phyloP scores from a whole-genome alignment of 192 early-diverging fungal genomes.

The Umbelopsis ramanniana region DNA sequence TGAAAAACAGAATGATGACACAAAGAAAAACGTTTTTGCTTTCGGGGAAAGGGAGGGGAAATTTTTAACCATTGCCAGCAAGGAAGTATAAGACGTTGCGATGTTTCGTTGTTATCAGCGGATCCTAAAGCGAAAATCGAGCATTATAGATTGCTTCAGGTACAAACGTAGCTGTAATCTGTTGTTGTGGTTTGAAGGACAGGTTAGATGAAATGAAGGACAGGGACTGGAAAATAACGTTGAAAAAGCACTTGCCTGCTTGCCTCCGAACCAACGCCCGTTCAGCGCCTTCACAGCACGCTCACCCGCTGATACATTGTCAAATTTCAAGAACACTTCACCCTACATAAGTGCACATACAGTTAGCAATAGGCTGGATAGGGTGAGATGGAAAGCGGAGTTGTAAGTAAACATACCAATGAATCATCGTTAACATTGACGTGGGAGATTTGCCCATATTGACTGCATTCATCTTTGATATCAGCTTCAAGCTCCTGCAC shows the following conservation, averaged over 20 bases:
- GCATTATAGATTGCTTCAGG: slow-evolving; percentile 41
- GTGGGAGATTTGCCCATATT: slow-evolving; percentile 77
- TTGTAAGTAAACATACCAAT: slow-evolving; percentile 45
- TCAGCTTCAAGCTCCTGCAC: slow-evolving; percentile 84
- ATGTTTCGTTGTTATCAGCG: background rate
- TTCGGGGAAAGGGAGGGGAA: background rate
- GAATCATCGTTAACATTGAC: slow-evolving; percentile 73
- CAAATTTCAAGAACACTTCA: slow-evolving; percentile 86
- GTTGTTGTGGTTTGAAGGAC: background rate
- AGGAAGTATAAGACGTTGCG: background rate
- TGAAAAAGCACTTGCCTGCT: slow-evolving; percentile 47
- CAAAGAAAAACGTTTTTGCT: background rate
- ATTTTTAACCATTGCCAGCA: background rate
- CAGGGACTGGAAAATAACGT: background rate
- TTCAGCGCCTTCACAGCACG: slow-evolving; percentile 74
- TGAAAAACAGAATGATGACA: slow-evolving; percentile 1
- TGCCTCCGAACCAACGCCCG: slow-evolving; percentile 90
- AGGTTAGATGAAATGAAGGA: slow-evolving; percentile 4
- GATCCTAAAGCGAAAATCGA: slow-evolving; percentile 36
- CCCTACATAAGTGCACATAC: slow-evolving; percentile 51
- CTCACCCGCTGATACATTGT: slow-evolving; percentile 63
- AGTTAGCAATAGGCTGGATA: background rate
- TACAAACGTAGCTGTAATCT: slow-evolving; percentile 39
- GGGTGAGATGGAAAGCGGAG: background rate
- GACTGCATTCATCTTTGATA: slow-evolving; percentile 79